Percentiles rank a stretch among this genome's conserved stretches.
These are phyloP conservation scores for Takakia lepidozioides DNA, from an alignment of 225 moss, liverwort and hornwort genomes.

Conservation along the genomic window DNA sequence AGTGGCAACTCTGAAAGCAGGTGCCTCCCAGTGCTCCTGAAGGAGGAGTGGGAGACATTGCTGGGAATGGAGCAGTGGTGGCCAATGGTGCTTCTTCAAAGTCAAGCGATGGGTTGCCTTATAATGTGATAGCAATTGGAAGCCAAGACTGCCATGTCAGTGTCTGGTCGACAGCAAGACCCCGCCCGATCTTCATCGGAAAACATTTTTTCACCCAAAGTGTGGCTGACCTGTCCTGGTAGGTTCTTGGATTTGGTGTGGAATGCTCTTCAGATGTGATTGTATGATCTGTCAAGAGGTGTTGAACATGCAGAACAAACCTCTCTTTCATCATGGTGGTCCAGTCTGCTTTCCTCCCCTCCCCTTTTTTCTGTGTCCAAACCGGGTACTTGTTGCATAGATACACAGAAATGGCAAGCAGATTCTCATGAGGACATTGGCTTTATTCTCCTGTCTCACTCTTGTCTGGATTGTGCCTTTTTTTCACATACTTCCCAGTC, in stretches of 20 bases:
- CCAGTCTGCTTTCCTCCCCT: no score
- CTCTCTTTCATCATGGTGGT: no score
- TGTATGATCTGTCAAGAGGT: no score
- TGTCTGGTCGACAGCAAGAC: constrained; percentile 96
- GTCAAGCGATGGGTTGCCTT: constrained; percentile 52
- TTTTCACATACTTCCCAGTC: no score
- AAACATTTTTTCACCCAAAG: constrained; percentile 96
- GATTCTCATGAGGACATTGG: not conserved
- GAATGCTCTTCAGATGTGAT: no score
- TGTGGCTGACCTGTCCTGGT: constrained; percentile 94
- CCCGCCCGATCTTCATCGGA: constrained; percentile 92
- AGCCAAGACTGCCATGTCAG: constrained; percentile 98
- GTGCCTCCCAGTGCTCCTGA: constrained; percentile 13
- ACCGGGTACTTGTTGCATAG: not conserved
- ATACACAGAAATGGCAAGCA: not conserved
- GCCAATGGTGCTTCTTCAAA: constrained; percentile 39
- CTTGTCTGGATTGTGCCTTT: no score
- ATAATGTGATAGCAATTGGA: constrained; percentile 95
- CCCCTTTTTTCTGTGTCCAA: no score
- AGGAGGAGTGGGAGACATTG: constrained; percentile 10
- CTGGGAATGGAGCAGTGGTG: constrained; percentile 32
- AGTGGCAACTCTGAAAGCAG: constrained; percentile 16
- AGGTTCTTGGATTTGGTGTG: no score
- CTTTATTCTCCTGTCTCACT: no score
- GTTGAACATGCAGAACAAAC: no score